Evolutionary conservation across 768 basidiomycete species (phyloP), one percentile per base, ranked within the genome.

Genomic region (Collybia nuda): DNA sequence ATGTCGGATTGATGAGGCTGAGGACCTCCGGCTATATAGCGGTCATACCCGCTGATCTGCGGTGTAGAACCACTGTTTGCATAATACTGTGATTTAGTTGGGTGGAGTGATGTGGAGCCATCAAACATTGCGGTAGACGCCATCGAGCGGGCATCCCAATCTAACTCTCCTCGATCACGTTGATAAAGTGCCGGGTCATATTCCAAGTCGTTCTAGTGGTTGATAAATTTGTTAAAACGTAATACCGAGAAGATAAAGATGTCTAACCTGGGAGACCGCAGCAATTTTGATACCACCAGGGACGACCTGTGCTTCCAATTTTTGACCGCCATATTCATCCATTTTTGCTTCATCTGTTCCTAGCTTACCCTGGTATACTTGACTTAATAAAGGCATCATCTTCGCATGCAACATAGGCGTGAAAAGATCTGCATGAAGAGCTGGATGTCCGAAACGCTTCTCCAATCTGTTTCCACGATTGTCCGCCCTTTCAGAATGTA

Each of bases 361-460:
- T 47, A 90, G 76, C 65, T 83, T 86, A 57, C 91, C 91, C 36
- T 77, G 70, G 62, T 91, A 93, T 22, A 93, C 88, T 53, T 92
- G 80, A 29, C 74, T 68, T 18, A 93, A 73, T 19, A 93, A 71
- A 6, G 80, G 85, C 80, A 90, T 85, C 88, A 92, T 88, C 67
- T 84, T 86, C 54, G 86, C 84, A 58, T 92, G 91, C 44, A 93
- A 66, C 88, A 91, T 89, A 0, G 89, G 91, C 5, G 90, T 92
- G 69, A 94, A 90, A 40, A 96, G 76, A 47, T 95, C 92, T 11
- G 80, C 69, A 57, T 93, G 84, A 41, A 99, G 76, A 14, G 94
- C 90, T 1, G 97, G 95, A 65, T 99, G 97, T 1, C 95, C 90
- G 70, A 98, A 99, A 23, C 96, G 86, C 64, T 86, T 93, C 71